Conservation (phyloP, 371 early-diverging fungal genomes). For the Parasitella parasitica region DNA sequence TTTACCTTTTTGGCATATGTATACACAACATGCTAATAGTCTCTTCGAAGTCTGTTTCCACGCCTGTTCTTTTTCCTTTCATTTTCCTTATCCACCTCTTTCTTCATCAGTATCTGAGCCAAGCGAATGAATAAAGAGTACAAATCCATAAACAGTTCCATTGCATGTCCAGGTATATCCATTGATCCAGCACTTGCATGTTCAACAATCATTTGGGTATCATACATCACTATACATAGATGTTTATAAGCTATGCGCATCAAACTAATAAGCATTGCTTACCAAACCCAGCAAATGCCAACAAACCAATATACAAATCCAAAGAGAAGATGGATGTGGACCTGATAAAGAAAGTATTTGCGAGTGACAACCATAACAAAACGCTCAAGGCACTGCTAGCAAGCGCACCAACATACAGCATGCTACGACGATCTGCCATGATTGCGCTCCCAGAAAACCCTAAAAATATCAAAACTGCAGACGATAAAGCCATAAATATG, state of each 20-base stretch:
- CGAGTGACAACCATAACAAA: conserved; percentile 41
- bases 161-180: conserved; percentile 49
- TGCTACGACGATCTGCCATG: conserved; percentile 42
- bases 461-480: conserved; percentile 52
- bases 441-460: conserved; percentile 52
- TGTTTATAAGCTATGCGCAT: no score
- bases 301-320: conserved; percentile 56
- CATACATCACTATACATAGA: conserved; percentile 47
- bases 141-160: conserved; percentile 57
- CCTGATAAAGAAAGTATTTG: conserved; percentile 46
- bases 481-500: conserved; percentile 36
- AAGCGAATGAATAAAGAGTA: conserved; percentile 57
- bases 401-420: conserved; percentile 49
- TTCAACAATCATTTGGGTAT: conserved; percentile 64
- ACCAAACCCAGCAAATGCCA: conserved; percentile 54
- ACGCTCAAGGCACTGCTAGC: conserved; percentile 40
- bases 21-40: no score
- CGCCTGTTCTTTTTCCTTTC: conserved; percentile 14
- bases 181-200: conserved; percentile 48
- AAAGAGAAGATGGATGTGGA: conserved; percentile 41
- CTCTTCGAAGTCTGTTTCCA: conserved; percentile 8
- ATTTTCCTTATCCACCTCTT: conserved; percentile 34
- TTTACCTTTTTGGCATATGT: no score
- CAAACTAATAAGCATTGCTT: no score
- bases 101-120: conserved; percentile 43